Evolutionary conservation across 306 rosid genomes (phyloP).

Genomic region (Trifolium fragiferum): DNA sequence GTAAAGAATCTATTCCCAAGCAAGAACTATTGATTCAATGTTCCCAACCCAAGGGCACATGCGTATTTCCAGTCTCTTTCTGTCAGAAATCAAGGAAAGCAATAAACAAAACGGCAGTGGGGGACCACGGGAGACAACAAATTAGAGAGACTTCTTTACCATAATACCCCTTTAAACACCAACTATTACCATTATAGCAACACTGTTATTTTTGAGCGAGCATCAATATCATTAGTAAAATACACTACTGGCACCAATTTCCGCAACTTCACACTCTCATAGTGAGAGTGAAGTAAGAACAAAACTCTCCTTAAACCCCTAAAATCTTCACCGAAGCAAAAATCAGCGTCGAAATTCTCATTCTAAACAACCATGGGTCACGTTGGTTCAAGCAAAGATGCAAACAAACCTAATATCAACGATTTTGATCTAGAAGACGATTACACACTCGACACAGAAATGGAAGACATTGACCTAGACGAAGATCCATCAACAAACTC

Average conservation of each 20-base stretch:
- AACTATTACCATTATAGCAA: no score
- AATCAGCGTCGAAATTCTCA: background rate
- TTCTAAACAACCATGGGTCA: conserved; percentile 50
- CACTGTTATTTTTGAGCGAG: background rate
- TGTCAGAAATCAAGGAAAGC: background rate
- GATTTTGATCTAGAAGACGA: conserved; percentile 40
- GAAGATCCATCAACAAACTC: background rate
- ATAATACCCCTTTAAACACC: background rate
- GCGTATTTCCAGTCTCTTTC: conserved; percentile 6
- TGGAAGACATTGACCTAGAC: conserved; percentile 25
- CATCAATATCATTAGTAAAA: background rate
- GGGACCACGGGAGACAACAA: background rate
- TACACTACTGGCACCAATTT: no score
- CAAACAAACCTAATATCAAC: background rate
- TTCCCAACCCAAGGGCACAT: conserved; percentile 16
- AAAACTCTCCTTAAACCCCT: conserved; percentile 29
- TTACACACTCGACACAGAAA: conserved; percentile 24
- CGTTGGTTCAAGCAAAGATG: conserved; percentile 59
- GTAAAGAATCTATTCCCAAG: no score
- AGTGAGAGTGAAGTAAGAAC: background rate
- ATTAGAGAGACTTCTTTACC: background rate
- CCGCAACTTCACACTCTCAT: background rate
- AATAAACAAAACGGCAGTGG: background rate
- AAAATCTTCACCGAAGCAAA: background rate
- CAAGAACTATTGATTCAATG: background rate